phyloP scores from a whole-genome alignment of 768 basidiomycete species.

The Hygrophorus pudorinus region DNA sequence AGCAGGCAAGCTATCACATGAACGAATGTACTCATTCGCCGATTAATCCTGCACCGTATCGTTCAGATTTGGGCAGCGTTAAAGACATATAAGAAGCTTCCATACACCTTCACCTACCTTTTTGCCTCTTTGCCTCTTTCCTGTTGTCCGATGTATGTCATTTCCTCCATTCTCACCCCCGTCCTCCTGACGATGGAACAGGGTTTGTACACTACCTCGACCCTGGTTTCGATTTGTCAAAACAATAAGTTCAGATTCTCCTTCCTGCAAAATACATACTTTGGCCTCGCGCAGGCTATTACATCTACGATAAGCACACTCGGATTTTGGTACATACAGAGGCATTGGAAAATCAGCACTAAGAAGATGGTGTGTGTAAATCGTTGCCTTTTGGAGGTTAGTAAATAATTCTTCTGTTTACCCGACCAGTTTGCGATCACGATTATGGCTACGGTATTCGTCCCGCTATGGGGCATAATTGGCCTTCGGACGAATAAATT shows the following conservation, averaged over 20 bases:
- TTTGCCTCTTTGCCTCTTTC: slow-evolving; percentile 66
- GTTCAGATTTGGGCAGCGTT: slow-evolving; percentile 64
- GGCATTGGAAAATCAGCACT: slow-evolving; percentile 66
- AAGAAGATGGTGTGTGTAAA: slow-evolving; percentile 58
- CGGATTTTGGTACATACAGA: slow-evolving; percentile 79
- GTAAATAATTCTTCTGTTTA: not conserved
- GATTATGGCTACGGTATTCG: slow-evolving; percentile 65
- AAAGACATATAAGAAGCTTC: slow-evolving; percentile 68
- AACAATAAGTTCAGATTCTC: slow-evolving; percentile 76
- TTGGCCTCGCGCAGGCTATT: slow-evolving; percentile 65
- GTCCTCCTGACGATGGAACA: slow-evolving; percentile 16
- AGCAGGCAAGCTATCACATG: too few species aligned
- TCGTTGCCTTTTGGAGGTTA: not conserved
- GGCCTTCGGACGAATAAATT: slow-evolving; percentile 73
- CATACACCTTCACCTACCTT: slow-evolving; percentile 76
- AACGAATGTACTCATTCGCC: not conserved
- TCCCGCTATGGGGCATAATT: slow-evolving; percentile 81
- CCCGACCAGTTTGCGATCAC: slow-evolving; percentile 56
- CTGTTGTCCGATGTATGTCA: slow-evolving; percentile 62
- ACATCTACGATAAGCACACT: slow-evolving; percentile 65
- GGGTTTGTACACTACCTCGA: slow-evolving; percentile 76
- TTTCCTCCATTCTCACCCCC: not conserved
- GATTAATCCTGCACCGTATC: not conserved
- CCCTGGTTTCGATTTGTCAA: slow-evolving; percentile 66
- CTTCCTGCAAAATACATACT: slow-evolving; percentile 73